Conservation (phyloP, 352 stramenopile genomes). For the Pythium sp. region DNA sequence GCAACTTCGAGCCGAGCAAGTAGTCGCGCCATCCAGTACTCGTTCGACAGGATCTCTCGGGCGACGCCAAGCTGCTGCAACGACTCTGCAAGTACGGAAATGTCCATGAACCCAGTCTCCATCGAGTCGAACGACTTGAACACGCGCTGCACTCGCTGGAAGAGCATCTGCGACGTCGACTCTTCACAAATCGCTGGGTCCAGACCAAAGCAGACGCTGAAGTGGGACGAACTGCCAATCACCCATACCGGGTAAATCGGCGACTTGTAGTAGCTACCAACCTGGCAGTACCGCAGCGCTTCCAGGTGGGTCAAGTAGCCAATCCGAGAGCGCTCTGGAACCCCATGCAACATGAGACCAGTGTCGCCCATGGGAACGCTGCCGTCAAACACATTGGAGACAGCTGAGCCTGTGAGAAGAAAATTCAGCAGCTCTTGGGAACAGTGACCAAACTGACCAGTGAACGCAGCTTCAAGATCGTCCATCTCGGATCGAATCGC, state of each 20-base stretch:
- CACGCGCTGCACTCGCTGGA: constrained; percentile 83
- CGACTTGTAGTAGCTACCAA: constrained; percentile 90
- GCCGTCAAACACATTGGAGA: constrained; percentile 87
- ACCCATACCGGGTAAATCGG: constrained; percentile 89
- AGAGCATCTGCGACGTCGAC: constrained; percentile 66
- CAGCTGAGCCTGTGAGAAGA: constrained; percentile 69
- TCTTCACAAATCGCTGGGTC: constrained; percentile 53
- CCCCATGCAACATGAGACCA: constrained; percentile 65
- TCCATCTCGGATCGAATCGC: constrained; percentile 73
- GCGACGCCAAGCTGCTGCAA: constrained; percentile 67
- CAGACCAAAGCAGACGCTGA: constrained; percentile 87
- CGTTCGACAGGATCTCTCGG: constrained; percentile 41
- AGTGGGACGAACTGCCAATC: constrained; percentile 88
- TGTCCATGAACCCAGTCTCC: constrained; percentile 87
- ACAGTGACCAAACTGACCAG: constrained; percentile 76
- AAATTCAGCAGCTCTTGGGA: constrained; percentile 87
- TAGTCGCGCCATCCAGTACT: constrained; percentile 68
- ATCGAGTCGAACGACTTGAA: constrained; percentile 89
- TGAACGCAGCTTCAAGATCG: constrained; percentile 52
- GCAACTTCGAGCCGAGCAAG: constrained; percentile 54
- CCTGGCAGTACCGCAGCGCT: constrained; percentile 87
- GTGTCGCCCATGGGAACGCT: constrained; percentile 71
- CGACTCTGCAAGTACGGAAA: constrained; percentile 51
- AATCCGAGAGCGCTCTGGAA: constrained; percentile 47
- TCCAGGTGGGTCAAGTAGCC: constrained; percentile 91